Evolutionary conservation across 1,139 yeast species (phyloP).

Genomic region (Geotrichum reessii): DNA sequence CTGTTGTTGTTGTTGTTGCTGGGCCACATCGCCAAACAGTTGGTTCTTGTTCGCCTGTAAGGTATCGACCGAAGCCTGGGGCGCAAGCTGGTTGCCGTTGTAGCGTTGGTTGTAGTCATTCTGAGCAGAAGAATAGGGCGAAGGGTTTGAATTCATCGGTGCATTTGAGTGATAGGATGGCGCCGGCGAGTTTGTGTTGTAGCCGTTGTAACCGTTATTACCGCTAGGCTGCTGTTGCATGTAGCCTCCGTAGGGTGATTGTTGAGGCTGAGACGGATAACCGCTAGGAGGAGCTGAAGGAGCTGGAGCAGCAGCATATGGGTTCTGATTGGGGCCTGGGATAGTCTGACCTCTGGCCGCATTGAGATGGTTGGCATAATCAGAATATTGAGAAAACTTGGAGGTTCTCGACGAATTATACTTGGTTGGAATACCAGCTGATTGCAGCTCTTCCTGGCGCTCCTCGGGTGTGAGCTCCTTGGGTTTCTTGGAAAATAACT

Average conservation of each 20-base stretch:
- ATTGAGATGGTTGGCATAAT: slow-evolving; percentile 30
- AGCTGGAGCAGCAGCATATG: slow-evolving; percentile 35
- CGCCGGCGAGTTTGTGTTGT: slow-evolving; percentile 36
- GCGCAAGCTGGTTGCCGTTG: slow-evolving; percentile 23
- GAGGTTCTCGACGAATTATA: slow-evolving; percentile 27
- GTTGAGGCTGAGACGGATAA: neutral
- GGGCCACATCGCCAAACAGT: slow-evolving; percentile 19
- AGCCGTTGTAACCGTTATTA: slow-evolving; percentile 28
- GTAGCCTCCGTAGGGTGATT: neutral
- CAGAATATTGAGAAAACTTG: slow-evolving; percentile 36
- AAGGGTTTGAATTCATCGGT: slow-evolving; percentile 9
- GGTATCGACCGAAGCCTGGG: slow-evolving; percentile 28
- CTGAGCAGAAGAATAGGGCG: slow-evolving; percentile 31
- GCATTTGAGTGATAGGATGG: slow-evolving; percentile 14
- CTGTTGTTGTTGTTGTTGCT: slow-evolving; percentile 2
- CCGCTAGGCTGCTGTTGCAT: neutral
- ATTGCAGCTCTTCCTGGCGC: slow-evolving; percentile 30
- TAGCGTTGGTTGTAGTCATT: slow-evolving; percentile 25
- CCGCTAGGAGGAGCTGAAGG: slow-evolving; percentile 3
- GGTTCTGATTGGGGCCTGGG: slow-evolving; percentile 18
- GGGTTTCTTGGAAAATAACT: slow-evolving; percentile 32
- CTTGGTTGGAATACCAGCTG: slow-evolving; percentile 28
- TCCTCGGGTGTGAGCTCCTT: slow-evolving; percentile 38
- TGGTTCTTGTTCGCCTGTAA: slow-evolving; percentile 25
- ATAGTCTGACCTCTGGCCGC: slow-evolving; percentile 14